Evolutionary conservation across 495 filamentous ascomycete species (phyloP).

Genomic region (Daldinia grandis): DNA sequence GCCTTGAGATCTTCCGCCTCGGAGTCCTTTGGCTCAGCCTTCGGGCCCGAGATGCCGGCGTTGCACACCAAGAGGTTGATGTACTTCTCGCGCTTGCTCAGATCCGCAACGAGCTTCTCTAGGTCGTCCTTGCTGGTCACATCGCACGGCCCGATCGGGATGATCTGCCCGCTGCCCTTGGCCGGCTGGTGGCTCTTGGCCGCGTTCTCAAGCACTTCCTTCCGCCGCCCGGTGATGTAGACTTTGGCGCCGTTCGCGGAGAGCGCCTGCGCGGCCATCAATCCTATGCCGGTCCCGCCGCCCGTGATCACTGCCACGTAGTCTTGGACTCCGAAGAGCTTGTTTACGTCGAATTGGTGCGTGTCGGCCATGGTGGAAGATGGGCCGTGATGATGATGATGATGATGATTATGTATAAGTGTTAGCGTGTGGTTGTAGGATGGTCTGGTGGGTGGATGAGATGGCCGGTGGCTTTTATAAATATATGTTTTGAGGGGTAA

Average conservation of each 20-base stretch:
- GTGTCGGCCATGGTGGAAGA: conserved; percentile 41
- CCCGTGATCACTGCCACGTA: conserved; percentile 68
- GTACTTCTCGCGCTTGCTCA: conserved; percentile 51
- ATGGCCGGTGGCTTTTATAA: not conserved
- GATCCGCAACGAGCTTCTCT: conserved; percentile 61
- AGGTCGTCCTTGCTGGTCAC: conserved; percentile 70
- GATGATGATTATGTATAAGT: not conserved
- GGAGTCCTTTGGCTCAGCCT: conserved; percentile 45
- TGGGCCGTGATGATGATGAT: not conserved
- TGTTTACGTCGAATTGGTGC: conserved; percentile 46
- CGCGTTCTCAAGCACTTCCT: conserved; percentile 61
- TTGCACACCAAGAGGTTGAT: conserved; percentile 74
- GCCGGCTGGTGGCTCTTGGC: conserved; percentile 50
- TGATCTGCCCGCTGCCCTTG: conserved; percentile 44
- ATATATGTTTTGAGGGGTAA: not conserved
- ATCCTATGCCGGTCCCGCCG: conserved; percentile 66
- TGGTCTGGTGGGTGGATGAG: not conserved
- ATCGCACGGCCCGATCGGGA: conserved; percentile 61
- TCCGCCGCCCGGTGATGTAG: conserved; percentile 71
- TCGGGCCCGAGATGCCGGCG: conserved; percentile 63
- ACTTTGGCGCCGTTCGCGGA: conserved; percentile 69
- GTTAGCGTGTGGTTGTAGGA: not conserved
- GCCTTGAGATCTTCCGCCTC: conserved; percentile 56
- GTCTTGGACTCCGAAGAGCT: conserved; percentile 63
- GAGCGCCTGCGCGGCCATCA: conserved; percentile 70